phyloP scores from a whole-genome alignment of 2,329 filamentous ascomycete genomes.

The Nigrospora oryzae region DNA sequence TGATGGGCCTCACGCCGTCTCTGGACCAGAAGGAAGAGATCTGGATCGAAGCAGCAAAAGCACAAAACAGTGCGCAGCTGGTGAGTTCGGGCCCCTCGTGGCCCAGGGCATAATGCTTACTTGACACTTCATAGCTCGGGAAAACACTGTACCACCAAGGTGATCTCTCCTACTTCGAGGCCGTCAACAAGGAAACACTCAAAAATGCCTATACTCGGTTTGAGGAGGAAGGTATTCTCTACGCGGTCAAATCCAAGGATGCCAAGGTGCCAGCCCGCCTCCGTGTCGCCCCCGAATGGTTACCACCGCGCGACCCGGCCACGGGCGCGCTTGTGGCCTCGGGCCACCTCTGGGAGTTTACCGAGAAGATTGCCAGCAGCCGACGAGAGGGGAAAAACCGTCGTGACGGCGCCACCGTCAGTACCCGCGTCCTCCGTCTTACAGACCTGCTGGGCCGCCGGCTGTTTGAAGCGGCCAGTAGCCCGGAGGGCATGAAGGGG shows the following conservation, averaged over 20 bases:
- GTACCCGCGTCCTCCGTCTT: slow-evolving; percentile 68
- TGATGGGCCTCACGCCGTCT: slow-evolving; percentile 80
- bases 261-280: slow-evolving; percentile 53
- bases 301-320: slow-evolving; percentile 52
- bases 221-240: slow-evolving; percentile 82
- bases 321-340: slow-evolving; percentile 57
- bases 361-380: slow-evolving; percentile 74
- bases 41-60: slow-evolving; percentile 72
- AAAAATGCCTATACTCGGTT: slow-evolving; percentile 88
- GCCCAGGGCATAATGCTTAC: background rate
- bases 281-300: slow-evolving; percentile 67
- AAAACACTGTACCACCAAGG: slow-evolving; percentile 98
- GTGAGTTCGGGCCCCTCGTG: slow-evolving; percentile 33
- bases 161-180: slow-evolving; percentile 93
- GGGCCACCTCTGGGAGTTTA: slow-evolving; percentile 85
- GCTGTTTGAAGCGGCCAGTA: slow-evolving; percentile 54
- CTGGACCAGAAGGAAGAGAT: slow-evolving; percentile 46
- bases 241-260: slow-evolving; percentile 62
- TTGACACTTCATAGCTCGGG: slow-evolving; percentile 52
- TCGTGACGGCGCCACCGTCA: slow-evolving; percentile 85
- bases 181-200: slow-evolving; percentile 95
- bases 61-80: slow-evolving; percentile 74
- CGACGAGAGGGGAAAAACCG: slow-evolving; percentile 92
- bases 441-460: slow-evolving; percentile 64
- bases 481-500: slow-evolving; percentile 23